Evolutionary conservation across 805 yeast genomes (phyloP).

Genomic region (Nakazawaea peltata): DNA sequence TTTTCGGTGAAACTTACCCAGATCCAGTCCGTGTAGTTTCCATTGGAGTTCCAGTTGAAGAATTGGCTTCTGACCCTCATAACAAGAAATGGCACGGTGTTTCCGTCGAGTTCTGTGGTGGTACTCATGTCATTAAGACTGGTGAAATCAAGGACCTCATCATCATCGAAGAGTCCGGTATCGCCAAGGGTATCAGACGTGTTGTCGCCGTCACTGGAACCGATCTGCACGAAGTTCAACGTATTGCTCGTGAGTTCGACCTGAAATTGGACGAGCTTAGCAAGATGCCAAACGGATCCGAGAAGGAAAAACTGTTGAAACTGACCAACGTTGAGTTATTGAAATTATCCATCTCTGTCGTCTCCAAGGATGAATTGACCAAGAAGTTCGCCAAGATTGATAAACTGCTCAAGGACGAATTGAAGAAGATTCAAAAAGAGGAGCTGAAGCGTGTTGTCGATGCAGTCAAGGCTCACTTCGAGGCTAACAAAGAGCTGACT

Average conservation of each 20-base stretch:
- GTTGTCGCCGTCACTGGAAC: slow-evolving; percentile 94
- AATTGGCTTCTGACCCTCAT: slow-evolving; percentile 61
- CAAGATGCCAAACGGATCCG: slow-evolving; percentile 49
- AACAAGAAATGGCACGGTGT: slow-evolving; percentile 67
- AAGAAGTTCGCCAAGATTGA: slow-evolving; percentile 71
- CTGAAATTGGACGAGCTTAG: slow-evolving; percentile 51
- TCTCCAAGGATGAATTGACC: slow-evolving; percentile 70
- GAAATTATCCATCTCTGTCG: slow-evolving; percentile 72
- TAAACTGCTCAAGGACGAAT: slow-evolving; percentile 80
- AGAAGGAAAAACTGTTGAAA: slow-evolving; percentile 77
- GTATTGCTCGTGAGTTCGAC: slow-evolving; percentile 67
- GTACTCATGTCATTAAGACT: slow-evolving; percentile 91
- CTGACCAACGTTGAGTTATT: slow-evolving; percentile 79
- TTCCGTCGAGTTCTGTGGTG: slow-evolving; percentile 98
- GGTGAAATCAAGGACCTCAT: slow-evolving; percentile 90
- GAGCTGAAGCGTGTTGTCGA: slow-evolving; percentile 80
- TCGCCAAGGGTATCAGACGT: slow-evolving; percentile 98
- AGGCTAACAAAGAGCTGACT: slow-evolving; percentile 39
- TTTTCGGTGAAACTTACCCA: slow-evolving; percentile 97
- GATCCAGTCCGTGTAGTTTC: slow-evolving; percentile 98
- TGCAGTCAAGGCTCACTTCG: slow-evolving; percentile 63
- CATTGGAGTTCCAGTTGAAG: slow-evolving; percentile 86
- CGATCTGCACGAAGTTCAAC: slow-evolving; percentile 86
- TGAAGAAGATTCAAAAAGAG: slow-evolving; percentile 80
- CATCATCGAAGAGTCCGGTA: slow-evolving; percentile 90